Evolutionary conservation across 2,329 filamentous ascomycete species (phyloP), one percentile per base, ranked within the genome.

Genomic region (Phialocephala sp.): DNA sequence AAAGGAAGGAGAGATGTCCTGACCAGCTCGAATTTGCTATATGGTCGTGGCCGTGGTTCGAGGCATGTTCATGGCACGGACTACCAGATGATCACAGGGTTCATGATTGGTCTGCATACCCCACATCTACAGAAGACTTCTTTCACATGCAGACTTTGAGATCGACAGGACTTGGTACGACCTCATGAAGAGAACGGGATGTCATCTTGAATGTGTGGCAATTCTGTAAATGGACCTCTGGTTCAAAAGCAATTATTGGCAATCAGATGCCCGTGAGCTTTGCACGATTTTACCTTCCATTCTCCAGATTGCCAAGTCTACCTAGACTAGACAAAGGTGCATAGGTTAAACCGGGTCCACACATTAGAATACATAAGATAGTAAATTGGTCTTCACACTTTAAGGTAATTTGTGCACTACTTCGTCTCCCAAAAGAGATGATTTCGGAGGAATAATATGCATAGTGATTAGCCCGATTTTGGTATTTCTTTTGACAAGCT

Each of bases 401-500:
- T 3, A 32, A 32, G 27, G 6, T 32, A 32, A 32, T 3, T 6
- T 32, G 6, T 32, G 27, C 6, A 32, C 27, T 32, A 4, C 43
- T 47, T 22, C 43, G n/a, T 47, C 20, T 47, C 50, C 32, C 20
- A 27, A 32, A 32, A 55, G 14, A 32, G 6, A 32, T 32, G 15
- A 5, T 4, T 55, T 32, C 24, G 24, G 24, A 32, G 32, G 50
- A 55, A 35, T 20, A 14, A 41, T 55, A n/a, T 32, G 24, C 32
- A 5, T 9, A 36, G 24, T 15, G 18, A 2, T 15, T n/a, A 55
- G 32, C 20, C 24, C 54, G 36, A 36, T 57, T 57, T 57, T 57
- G 55, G 55, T 57, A 57, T 39, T 32, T 32, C 50, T 52, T 27
- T 35, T 24, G 8, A 54, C 50, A 54, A 54, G n/a, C 8, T 32